Evolutionary conservation across 2,329 filamentous ascomycete genomes (phyloP), one percentile per base, ranked within the genome.

Genomic region (Aspergillus pseudoglaucus): DNA sequence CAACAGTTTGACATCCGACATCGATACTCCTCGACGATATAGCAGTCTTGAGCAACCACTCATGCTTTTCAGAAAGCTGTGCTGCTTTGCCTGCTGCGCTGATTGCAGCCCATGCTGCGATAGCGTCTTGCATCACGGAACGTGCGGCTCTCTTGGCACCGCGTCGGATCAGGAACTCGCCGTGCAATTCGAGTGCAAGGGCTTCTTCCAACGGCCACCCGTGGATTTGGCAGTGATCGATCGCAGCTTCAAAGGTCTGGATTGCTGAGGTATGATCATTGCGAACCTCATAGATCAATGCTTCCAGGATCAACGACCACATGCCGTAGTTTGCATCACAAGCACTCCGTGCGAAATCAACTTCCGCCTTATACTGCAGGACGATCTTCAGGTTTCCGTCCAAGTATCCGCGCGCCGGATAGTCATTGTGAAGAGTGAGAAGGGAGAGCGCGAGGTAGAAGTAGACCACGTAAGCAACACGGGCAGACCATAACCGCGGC

Each of bases 241-340:
- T 75, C 3, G 81, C 78, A 47, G 72, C 69, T 55, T 69, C 66
- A 33, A 66, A 63, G 4, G 62, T 54, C 48, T 66, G 63, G 17
- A 82, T 70, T 2, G 78, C 71, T 10, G 61, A 59, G 9, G 65
- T 67, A 48, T 74, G 67, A 22, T 76, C 70, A 9, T 64, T 64
- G 10, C 64, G 68, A 20, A 76, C 59, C 45, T 84, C 80, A 20
- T 67, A 70, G 5, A 82, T 59, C 45, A 81, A 72, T 2, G 78
- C 81, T 38, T 78, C 73, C 7, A 85, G 63, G 6, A 84, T 59
- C 37, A 76, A 65, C 1, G 79, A 71, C 75, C 78, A 83, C 52
- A 76, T 74, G 15, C 74, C 69, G 57, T 83, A 84, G 55, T 84
- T 84, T 54, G 77, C 72, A 52, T 81, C 73, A 49, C 78, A 83